Base-by-base conservation (phyloP, 768 basidiomycete species). In the Cantharellus anzutake region DNA sequence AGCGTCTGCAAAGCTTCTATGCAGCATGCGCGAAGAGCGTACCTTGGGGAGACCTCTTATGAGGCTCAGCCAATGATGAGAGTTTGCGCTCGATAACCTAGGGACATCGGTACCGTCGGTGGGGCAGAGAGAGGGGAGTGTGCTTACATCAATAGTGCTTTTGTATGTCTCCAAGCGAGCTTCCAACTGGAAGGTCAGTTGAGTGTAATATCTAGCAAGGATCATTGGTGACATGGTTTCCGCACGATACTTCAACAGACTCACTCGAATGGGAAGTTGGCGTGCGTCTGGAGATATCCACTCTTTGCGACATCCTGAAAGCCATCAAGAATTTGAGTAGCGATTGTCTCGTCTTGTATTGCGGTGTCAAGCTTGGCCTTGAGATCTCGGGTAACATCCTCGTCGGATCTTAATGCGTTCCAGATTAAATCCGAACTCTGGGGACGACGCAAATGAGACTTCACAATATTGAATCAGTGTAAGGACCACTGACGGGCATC, bases 51-150 rank as follows among this genome's bases (percentile, higher is more conserved):
- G 85, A 85, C 52, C 73, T 71, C 67, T 85, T 83, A 4, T 75
- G 71, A 65, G 83, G 81, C 56, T 72, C 71, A 4, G 81, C 74
- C 3, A 83, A 78, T 4, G 83, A 82, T 3, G 82, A 78, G 3
- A 89, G 72, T 68, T 86, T 88, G 58, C 85, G 78, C 70, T 90
- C 87, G 64, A 91, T 87, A 83, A 84, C 82, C 83, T 85, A 64
- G 3, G 51, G 61, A 14, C 40, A 4, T 60, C 40, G 34, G 42
- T 37, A 4, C 1, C 42, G 35, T 41, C 29, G 56, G 48, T 55
- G 56, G 44, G 44, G 29, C 38, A 56, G 50, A 16, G 39, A 51
- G 40, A n/a, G 38, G 52, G 61, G 51, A 42, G 4, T 20, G 50
- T 7, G 64, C 70, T 58, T 61, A 84, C 87, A 73, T 90, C 86